phyloP scores from a whole-genome alignment of 2,329 filamentous ascomycete genomes.

The Ustilaginoidea virens region DNA sequence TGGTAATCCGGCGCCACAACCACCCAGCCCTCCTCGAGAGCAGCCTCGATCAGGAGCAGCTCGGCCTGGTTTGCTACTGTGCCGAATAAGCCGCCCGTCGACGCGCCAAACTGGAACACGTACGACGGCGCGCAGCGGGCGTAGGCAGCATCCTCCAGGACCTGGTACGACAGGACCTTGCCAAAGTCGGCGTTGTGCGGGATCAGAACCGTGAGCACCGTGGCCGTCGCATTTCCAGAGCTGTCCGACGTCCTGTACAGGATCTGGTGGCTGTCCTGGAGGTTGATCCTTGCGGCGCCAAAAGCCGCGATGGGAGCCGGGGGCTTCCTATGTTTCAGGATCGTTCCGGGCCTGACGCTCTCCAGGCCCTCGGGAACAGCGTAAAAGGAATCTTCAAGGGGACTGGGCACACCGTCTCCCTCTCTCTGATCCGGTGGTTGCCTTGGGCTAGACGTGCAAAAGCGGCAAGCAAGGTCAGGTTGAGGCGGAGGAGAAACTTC shows the following conservation, averaged over 20 bases:
- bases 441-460: no score
- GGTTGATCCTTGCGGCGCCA: constrained; percentile 1
- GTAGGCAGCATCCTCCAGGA: constrained; percentile 22
- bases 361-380: constrained; percentile 7
- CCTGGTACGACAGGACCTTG: constrained; percentile 25
- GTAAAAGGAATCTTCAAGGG: constrained; percentile 10
- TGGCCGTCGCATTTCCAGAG: constrained; percentile 16
- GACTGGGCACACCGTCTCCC: no score
- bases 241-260: constrained; percentile 23
- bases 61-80: constrained; percentile 13
- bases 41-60: constrained; percentile 9
- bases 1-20: constrained; percentile 32
- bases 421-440: no score
- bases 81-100: constrained; percentile 13
- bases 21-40: constrained; percentile 26
- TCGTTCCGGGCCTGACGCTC: constrained; percentile 7
- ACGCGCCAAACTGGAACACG: constrained; percentile 7
- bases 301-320: constrained; percentile 9
- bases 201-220: constrained; percentile 22
- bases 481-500: no score
- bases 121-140: constrained; percentile 17
- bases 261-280: constrained; percentile 16
- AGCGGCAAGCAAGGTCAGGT: no score
- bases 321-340: constrained; percentile 8
- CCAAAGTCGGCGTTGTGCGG: constrained; percentile 14